phyloP scores from a whole-genome alignment of 345 rosid species.

The Hibiscus trionum region DNA sequence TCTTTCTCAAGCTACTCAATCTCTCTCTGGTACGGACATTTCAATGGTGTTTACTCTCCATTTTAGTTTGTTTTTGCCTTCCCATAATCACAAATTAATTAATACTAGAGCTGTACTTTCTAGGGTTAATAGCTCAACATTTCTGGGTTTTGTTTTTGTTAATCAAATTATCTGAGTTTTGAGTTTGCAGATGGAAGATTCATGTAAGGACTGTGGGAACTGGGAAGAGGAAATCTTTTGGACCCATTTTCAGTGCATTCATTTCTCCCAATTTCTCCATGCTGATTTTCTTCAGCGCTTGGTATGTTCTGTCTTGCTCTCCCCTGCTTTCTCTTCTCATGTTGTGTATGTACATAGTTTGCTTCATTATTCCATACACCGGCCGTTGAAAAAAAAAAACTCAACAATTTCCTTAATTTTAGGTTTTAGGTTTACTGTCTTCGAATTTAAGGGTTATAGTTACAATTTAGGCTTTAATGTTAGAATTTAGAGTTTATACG shows the following conservation, averaged over 20 bases:
- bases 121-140: background rate
- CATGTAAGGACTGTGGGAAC: constrained; percentile 36
- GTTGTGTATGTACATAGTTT: background rate
- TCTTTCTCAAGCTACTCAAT: background rate
- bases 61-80: background rate
- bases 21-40: background rate
- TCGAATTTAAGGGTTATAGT: no score
- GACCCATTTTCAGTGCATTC: constrained; percentile 53
- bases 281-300: constrained; percentile 46
- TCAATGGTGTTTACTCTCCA: background rate
- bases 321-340: background rate
- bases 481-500: no score
- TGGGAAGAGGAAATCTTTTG: constrained; percentile 77
- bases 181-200: constrained; percentile 23
- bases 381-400: no score
- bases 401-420: no score
- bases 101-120: background rate
- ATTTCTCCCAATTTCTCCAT: constrained; percentile 52
- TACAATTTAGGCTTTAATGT: no score
- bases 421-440: no score
- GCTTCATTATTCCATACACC: no score
- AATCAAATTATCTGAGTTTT: background rate
- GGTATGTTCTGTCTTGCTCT: constrained; percentile 25
- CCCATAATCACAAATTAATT: background rate
- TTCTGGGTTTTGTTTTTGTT: background rate